Evolutionary conservation across 148 eudicot species (phyloP), one percentile per base, ranked within the genome.

Genomic region (Beta vulgaris): DNA sequence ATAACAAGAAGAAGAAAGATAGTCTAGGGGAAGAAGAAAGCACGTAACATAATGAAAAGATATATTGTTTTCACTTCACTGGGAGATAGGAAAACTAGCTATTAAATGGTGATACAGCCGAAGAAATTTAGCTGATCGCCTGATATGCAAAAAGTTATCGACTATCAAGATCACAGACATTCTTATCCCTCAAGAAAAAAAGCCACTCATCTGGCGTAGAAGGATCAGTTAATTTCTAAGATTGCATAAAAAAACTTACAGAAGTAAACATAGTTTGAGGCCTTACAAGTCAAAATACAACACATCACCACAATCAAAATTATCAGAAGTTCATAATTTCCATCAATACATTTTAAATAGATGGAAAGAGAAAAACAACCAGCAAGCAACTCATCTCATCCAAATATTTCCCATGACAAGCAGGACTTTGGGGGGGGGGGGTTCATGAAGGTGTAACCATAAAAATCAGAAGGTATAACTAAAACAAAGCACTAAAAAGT

Each of bases 401-500:
- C 16, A 43, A 34, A 64, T n/a, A 26, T 48, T 14, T 35, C 4
- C 19, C 0, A 37, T 18, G 21, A 36, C 19, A n/a, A 67, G 19
- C 28, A 28, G 19, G 18, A 11, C 15, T 31, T 14, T 10, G 39
- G 49, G 37, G 31, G 69, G 37, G 28, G 8, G 21, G 25, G 28
- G 16, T 40, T 55, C 26, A 57, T 39, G n/a, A 37, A 57, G 44
- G 19, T 19, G 14, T 36, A 35, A 29, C 43, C 36, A 37, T 7
- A 34, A 71, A n/a, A 12, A 68, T 8, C 19, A 74, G 32, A 61
- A 26, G n/a, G n/a, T n/a, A n/a, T n/a, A 51, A 69, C 28, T 10
- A 73, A 5, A 16, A 74, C n/a, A 59, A 32, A 68, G 19, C 43
- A 73, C 28, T 21, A 78, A 34, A 69, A 21, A n/a, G 44, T 57